Evolutionary conservation across 805 yeast genomes (phyloP).

Genomic region (Jamesozyma piceae): DNA sequence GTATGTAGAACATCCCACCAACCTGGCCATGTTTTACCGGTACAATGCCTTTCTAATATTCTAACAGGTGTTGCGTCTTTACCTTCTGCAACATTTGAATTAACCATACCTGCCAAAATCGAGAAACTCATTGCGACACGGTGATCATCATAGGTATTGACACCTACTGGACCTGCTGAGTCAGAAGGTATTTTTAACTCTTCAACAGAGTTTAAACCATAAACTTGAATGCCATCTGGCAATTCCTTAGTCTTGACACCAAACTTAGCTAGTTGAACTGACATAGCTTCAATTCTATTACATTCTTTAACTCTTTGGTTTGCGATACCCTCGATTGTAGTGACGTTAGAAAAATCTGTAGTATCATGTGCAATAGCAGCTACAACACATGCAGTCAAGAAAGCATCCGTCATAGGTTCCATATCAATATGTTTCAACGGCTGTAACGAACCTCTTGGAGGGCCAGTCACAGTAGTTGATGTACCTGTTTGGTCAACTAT

Average conservation of each 20-base stretch:
- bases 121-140: slow-evolving; percentile 98
- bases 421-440: slow-evolving; percentile 76
- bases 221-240: slow-evolving; percentile 85
- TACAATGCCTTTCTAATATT: slow-evolving; percentile 80
- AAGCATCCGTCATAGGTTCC: slow-evolving; percentile 99
- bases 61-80: slow-evolving; percentile 42
- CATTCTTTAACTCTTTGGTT: slow-evolving; percentile 97
- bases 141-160: slow-evolving; percentile 86
- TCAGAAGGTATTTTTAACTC: slow-evolving; percentile 48
- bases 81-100: slow-evolving; percentile 5
- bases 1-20: slow-evolving; percentile 95
- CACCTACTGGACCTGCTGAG: slow-evolving; percentile 38
- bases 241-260: slow-evolving; percentile 81
- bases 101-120: slow-evolving; percentile 65
- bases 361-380: slow-evolving; percentile 79
- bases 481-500: slow-evolving; percentile 70
- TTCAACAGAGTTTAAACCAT: slow-evolving; percentile 48
- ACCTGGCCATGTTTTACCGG: slow-evolving; percentile 98
- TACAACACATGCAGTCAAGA: slow-evolving; percentile 89
- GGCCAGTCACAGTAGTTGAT: slow-evolving; percentile 89
- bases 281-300: slow-evolving; percentile 93
- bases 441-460: slow-evolving; percentile 55
- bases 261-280: slow-evolving; percentile 74
- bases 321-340: slow-evolving; percentile 89
- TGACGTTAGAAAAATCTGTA: slow-evolving; percentile 37